Evolutionary conservation across 2,329 filamentous ascomycete genomes (phyloP), one percentile per base, ranked within the genome.

Genomic region (Lasiodiplodia sp.): DNA sequence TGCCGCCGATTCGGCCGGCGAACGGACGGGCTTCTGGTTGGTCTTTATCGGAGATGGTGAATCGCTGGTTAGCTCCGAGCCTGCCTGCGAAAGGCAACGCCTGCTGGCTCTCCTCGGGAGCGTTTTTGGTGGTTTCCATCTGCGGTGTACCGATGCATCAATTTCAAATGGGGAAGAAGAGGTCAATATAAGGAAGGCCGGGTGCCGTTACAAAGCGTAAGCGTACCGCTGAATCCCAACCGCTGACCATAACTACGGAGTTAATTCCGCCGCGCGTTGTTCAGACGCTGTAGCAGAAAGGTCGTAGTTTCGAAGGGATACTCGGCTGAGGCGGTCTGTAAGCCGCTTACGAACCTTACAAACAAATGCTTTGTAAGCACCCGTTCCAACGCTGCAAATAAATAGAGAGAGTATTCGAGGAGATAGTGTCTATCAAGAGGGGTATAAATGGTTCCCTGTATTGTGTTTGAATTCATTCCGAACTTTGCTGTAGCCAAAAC

Each of bases 1-100:
- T 52, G 11, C 21, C 49, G 49, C 49, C 49, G 14, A 52, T 25
- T 2, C 49, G 49, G 3, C 49, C 55, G 5, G 68, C 69, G 23
- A 47, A 47, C 3, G 40, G 40, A 3, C 40, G 40, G 0, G 40
- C 40, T n/a, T 47, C 40, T 1, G 40, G 18, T 11, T 14, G 40
- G 7, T 10, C 40, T n/a, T 47, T 6, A 8, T 28, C 28, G 28
- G 40, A n/a, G 18, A n/a, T n/a, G 40, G 40, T 10, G 18, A 47
- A 47, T 1, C 18, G 7, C 4, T 47, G 40, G 10, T 47, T 47
- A 6, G 16, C 40, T 10, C 40, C 40, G 1, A 47, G 40, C 40
- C 40, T 21, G 7, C 40, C 40, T 6, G 40, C 40, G n/a, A 47
- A 47, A 18, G 40, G 40, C 7, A 47, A 47, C 3, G 40, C 40